phyloP scores from a whole-genome alignment of 306 rosid species.

The Vigna nakashimae region DNA sequence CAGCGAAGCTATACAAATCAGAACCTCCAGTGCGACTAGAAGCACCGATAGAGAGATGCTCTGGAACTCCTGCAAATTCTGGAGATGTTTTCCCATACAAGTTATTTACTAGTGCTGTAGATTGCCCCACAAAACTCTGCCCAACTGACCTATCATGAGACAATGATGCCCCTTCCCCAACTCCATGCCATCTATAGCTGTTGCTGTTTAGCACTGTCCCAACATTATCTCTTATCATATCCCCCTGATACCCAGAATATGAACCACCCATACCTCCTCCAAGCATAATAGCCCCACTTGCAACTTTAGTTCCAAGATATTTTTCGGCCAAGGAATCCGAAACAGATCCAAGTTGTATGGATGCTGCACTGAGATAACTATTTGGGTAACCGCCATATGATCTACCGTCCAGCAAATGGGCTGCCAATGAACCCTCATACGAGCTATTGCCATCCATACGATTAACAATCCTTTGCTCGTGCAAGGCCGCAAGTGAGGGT shows the following conservation, averaged over 20 bases:
- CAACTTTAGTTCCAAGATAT: constrained; percentile 42
- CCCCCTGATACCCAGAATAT: constrained; percentile 51
- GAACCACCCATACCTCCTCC: constrained; percentile 42
- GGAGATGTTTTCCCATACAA: constrained; percentile 47
- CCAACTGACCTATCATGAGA: constrained; percentile 49
- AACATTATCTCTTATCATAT: constrained; percentile 40
- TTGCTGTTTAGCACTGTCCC: constrained; percentile 42
- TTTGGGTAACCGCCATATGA: constrained; percentile 42
- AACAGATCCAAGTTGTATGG: constrained; percentile 48
- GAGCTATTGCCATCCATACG: constrained; percentile 48
- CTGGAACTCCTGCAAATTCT: constrained; percentile 47
- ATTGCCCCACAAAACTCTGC: constrained; percentile 48
- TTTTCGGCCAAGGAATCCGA: constrained; percentile 47
- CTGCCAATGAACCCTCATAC: constrained; percentile 48
- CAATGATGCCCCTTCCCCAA: constrained; percentile 47
- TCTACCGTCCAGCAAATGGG: constrained; percentile 42
- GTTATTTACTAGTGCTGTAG: constrained; percentile 39
- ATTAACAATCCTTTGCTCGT: constrained; percentile 51
- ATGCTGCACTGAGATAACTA: constrained; percentile 47
- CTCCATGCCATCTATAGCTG: constrained; percentile 55
- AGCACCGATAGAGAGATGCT: constrained; percentile 40
- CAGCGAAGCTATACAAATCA: constrained; percentile 69
- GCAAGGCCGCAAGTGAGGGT: constrained; percentile 46
- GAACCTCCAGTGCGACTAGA: constrained; percentile 44
- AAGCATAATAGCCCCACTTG: constrained; percentile 29